phyloP scores from a whole-genome alignment of 163 green algal genomes.

The Chloroidium sp. region DNA sequence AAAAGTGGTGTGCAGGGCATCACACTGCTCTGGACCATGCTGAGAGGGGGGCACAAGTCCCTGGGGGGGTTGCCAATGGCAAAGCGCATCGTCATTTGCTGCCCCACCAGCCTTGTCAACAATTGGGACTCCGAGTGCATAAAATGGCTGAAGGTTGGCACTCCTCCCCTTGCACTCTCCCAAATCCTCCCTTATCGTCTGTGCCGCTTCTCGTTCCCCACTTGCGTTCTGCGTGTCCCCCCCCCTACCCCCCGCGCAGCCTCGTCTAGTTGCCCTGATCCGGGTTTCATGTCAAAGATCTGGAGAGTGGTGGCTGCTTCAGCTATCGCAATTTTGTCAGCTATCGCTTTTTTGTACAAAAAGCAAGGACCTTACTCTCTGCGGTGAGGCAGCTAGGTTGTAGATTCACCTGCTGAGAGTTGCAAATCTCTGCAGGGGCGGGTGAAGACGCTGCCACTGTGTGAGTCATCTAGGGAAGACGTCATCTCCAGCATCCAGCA shows the following conservation, averaged over 20 bases:
- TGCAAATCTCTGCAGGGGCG: constrained; percentile 41
- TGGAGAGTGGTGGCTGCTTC: too few species aligned
- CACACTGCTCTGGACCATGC: constrained; percentile 90
- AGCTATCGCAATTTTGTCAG: too few species aligned
- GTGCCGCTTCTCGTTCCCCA: too few species aligned
- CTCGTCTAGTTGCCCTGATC: too few species aligned
- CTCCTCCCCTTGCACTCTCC: too few species aligned
- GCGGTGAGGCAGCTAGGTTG: too few species aligned
- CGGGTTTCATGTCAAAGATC: too few species aligned
- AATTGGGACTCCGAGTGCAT: constrained; percentile 95
- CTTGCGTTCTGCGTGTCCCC: too few species aligned
- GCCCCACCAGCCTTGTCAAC: constrained; percentile 89
- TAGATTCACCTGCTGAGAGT: not conserved
- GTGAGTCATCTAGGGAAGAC: constrained; percentile 80
- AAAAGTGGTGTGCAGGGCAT: constrained; percentile 56
- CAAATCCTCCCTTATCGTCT: too few species aligned
- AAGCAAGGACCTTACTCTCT: too few species aligned
- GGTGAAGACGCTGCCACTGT: constrained; percentile 72
- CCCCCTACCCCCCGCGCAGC: too few species aligned
- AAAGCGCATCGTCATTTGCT: constrained; percentile 88
- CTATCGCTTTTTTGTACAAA: too few species aligned
- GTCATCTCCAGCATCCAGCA: constrained; percentile 62
- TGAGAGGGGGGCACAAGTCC: constrained; percentile 37
- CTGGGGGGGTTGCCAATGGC: constrained; percentile 63
- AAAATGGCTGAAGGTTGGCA: constrained; percentile 86